Evolutionary conservation across 805 yeast species (phyloP).

Genomic region (Candida cerambycidarum): DNA sequence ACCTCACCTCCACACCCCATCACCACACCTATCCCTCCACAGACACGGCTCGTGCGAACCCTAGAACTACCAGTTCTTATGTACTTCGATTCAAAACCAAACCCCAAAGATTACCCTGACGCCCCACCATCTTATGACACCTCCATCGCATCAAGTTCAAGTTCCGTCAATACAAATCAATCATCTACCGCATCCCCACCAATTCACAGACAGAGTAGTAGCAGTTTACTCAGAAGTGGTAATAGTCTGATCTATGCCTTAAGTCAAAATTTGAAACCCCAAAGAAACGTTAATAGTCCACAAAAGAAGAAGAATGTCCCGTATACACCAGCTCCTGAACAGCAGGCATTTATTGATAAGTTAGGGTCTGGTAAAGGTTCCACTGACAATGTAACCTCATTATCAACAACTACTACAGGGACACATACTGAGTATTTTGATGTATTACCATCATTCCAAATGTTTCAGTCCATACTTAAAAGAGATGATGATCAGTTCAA

Average conservation of each 20-base stretch:
- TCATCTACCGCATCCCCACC: constrained; percentile 9
- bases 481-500: constrained; percentile 41
- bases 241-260: neutral
- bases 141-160: constrained; percentile 4
- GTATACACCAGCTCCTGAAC: constrained; percentile 34
- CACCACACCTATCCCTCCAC: no score
- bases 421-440: constrained; percentile 48
- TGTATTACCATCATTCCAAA: constrained; percentile 66
- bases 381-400: constrained; percentile 13
- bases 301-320: constrained; percentile 24
- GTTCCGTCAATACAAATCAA: neutral
- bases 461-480: constrained; percentile 55
- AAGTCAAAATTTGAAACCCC: no score
- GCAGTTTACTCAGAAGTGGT: constrained; percentile 11
- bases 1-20: no score
- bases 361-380: constrained; percentile 12
- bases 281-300: constrained; percentile 1
- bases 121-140: constrained; percentile 14
- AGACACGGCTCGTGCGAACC: neutral
- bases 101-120: constrained; percentile 1
- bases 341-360: constrained; percentile 35
- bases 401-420: constrained; percentile 25
- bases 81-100: neutral
- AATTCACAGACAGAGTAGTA: constrained; percentile 12
- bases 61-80: no score